Base-by-base conservation (phyloP, 179 eudicot species). In the Vitellaria paradoxa region DNA sequence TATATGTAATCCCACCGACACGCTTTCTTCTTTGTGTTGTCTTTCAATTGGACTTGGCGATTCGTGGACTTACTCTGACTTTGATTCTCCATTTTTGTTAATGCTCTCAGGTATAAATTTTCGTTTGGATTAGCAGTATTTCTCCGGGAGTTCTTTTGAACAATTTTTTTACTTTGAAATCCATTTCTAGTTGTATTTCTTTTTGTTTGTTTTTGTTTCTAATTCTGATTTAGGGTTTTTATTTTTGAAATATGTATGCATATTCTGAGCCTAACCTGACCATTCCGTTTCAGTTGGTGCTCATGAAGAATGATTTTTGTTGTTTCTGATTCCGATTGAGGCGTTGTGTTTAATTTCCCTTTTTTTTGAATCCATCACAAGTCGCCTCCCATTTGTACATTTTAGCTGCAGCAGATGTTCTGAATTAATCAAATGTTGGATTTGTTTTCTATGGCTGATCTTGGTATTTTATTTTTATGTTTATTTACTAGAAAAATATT, bases 141-240 rank as follows among this genome's bases (percentile, higher is more conserved):
- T n/a, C 24, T n/a, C 14, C 2, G 63, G 63, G 14, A 1, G 23
- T 6, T 18, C 8, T 5, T 5, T 63, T 8, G 3, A 63, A 10
- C 3, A 2, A 2, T 63, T 26, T 24, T 10, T 63, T 8, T 1
- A 9, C 4, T 23, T 9, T 63, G 1, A 24, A 11, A 63, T 63
- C 11, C 66, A 21, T 63, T 63, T 9, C 66, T 63, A 23, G 40
- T 24, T 23, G 66, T 63, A 24, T 23, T 23, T 26, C 0, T 8
- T 52, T 52, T 1, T 13, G 52, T 52, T 52, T 9, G 40, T 63
- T 63, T 6, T 7, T 3, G 13, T 24, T 18, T 8, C 40, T 26
- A 42, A 63, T 63, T 63, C 37, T 63, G 66, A 63, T 63, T 23
- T 63, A 63, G 66, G 66, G 66, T 24, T 63, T 26, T 26, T n/a